These are phyloP conservation scores for Parsonsia alboflavescens DNA, from an alignment of 257 asterid species.

Conservation along the genomic window DNA sequence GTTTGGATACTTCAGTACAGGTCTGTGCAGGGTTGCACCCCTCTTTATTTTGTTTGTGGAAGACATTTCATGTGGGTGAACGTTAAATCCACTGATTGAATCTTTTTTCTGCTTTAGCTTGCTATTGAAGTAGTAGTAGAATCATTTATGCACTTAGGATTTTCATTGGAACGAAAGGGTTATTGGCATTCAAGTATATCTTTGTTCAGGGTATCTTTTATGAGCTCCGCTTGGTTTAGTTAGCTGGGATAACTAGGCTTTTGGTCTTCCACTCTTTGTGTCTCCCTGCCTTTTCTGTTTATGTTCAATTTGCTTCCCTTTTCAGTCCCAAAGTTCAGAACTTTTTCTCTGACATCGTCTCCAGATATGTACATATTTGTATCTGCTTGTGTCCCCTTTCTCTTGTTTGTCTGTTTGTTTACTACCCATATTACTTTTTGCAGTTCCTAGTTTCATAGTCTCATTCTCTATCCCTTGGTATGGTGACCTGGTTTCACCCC, in stretches of 20 bases:
- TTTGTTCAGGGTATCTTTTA: background rate
- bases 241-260: background rate
- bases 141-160: background rate
- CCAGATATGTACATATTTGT: background rate
- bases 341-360: background rate
- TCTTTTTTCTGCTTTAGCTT: background rate
- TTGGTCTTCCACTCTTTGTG: no score
- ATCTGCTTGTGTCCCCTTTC: background rate
- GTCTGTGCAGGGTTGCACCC: background rate
- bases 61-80: background rate
- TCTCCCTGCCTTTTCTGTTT: background rate
- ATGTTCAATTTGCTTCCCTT: background rate
- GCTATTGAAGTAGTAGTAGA: background rate
- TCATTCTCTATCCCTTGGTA: no score
- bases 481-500: background rate
- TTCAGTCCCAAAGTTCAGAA: background rate
- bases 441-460: no score
- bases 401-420: background rate
- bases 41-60: background rate
- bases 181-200: background rate
- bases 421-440: background rate
- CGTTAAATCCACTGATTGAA: background rate
- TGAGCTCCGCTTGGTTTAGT: background rate
- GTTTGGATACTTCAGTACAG: background rate
- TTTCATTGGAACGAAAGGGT: background rate